Percentiles rank a stretch among this genome's conserved stretches.
phyloP scores from a whole-genome alignment of 169 alveolate species.

The Cytauxzoon felis region DNA sequence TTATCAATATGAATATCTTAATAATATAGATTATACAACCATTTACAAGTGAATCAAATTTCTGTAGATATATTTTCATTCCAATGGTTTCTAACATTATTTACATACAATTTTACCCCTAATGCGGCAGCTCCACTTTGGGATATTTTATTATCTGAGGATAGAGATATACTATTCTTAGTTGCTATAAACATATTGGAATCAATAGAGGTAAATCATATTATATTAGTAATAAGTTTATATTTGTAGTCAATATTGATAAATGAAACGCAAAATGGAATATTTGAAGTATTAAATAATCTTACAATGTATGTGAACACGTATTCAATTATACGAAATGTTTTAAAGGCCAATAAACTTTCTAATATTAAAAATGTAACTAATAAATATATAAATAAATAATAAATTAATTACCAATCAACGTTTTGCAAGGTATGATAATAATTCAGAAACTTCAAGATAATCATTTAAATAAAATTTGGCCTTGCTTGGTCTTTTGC shows the following conservation, averaged over 20 bases:
- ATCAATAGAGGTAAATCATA: constrained; percentile 23
- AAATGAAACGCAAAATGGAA: constrained; percentile 12
- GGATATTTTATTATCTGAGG: constrained; percentile 80
- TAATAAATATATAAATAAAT: no score
- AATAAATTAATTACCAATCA: no score
- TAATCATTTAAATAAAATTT: constrained; percentile 46
- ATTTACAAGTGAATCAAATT: constrained; percentile 62
- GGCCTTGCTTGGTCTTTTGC: constrained; percentile 64
- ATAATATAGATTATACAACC: constrained; percentile 52
- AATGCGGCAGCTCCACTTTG: constrained; percentile 78
- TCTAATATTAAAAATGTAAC: background rate
- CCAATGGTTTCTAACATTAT: constrained; percentile 85
- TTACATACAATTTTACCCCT: constrained; percentile 68
- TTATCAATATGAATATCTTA: no score
- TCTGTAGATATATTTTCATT: constrained; percentile 77
- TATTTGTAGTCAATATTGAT: constrained; percentile 4
- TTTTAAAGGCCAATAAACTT: constrained; percentile 4
- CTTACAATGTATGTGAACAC: constrained; percentile 28
- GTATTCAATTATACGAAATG: constrained; percentile 1
- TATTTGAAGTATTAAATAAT: constrained; percentile 18
- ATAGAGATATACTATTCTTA: constrained; percentile 14
- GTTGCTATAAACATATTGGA: constrained; percentile 24
- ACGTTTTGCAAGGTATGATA: constrained; percentile 12
- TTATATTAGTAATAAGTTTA: background rate
- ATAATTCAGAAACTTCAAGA: constrained; percentile 45